phyloP scores from a whole-genome alignment of 202 grass and related monocot species.

The Setaria italica region DNA sequence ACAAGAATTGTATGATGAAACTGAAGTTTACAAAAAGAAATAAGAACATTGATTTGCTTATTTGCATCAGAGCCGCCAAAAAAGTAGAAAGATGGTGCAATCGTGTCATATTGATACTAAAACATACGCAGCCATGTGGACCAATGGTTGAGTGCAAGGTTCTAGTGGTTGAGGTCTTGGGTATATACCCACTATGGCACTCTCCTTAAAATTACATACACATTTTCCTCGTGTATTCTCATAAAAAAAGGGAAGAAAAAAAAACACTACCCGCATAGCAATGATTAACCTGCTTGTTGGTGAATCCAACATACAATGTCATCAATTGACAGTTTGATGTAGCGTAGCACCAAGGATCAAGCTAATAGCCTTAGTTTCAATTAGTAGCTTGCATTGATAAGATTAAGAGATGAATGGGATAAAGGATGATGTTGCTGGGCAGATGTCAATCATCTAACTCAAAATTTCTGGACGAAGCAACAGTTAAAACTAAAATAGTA shows the following conservation, averaged over 20 bases:
- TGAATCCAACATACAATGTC: slow-evolving; percentile 25
- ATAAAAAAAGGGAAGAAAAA: not conserved
- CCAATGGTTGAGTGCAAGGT: not conserved
- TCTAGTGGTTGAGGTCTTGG: not conserved
- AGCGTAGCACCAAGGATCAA: slow-evolving; percentile 1
- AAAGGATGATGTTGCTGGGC: not conserved
- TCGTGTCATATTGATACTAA: slow-evolving; percentile 5
- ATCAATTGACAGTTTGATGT: not conserved
- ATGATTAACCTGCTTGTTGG: slow-evolving; percentile 17
- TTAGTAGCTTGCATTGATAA: slow-evolving; percentile 4
- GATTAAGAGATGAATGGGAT: not conserved
- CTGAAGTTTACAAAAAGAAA: slow-evolving; percentile 9
- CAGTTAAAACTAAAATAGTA: not conserved
- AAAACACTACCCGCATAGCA: not conserved
- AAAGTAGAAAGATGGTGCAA: slow-evolving; percentile 22
- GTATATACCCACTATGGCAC: not conserved
- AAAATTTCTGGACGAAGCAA: not conserved
- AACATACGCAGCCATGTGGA: not conserved
- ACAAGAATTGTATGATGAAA: slow-evolving; percentile 11
- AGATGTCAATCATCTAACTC: not conserved
- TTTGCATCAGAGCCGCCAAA: slow-evolving; percentile 1
- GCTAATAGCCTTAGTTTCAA: not conserved
- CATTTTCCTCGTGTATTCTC: not conserved
- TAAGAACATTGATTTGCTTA: not conserved
- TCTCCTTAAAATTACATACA: not conserved